Percentiles rank a stretch among this genome's conserved stretches.
phyloP scores from a whole-genome alignment of 495 filamentous ascomycete species.

The Talaromyces trachyspermus region DNA sequence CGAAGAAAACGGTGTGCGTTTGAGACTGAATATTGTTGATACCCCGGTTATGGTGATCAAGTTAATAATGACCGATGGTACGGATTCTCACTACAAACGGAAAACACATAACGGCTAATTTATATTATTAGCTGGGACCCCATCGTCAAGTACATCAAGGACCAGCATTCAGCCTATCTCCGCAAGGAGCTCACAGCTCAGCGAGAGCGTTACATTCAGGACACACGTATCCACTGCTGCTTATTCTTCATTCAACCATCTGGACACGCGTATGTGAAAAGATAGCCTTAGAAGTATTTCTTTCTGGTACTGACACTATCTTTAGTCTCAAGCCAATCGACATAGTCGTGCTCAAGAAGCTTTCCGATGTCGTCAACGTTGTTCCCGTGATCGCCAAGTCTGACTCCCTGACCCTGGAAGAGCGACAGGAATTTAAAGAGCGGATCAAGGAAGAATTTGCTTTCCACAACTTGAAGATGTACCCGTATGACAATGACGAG shows the following conservation, averaged over 20 bases:
- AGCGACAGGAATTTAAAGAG: conserved; percentile 93
- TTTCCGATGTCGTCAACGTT: conserved; percentile 98
- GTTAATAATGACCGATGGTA: conserved; percentile 79
- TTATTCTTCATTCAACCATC: conserved; percentile 99
- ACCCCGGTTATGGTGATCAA: conserved; percentile 73
- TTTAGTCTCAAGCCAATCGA: conserved; percentile 90
- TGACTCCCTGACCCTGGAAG: conserved; percentile 92
- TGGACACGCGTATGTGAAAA: conserved; percentile 68
- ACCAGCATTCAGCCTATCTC: conserved; percentile 99
- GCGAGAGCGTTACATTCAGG: conserved; percentile 97
- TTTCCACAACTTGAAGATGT: conserved; percentile 99
- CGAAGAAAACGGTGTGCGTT: conserved; percentile 87
- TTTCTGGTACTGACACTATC: conserved; percentile 14
- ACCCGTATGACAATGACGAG: conserved; percentile 99
- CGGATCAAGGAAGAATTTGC: conserved; percentile 98
- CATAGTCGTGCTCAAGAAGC: conserved; percentile 97
- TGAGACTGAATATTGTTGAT: conserved; percentile 73
- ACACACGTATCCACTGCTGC: conserved; percentile 98
- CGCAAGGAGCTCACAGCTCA: conserved; percentile 99
- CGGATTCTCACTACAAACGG: not conserved
- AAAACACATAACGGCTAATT: conserved; percentile 20
- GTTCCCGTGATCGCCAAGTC: conserved; percentile 98
- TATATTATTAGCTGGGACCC: conserved; percentile 61
- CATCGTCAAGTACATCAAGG: conserved; percentile 99
- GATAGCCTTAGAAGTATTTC: not conserved